Base-by-base conservation (phyloP, 2,329 filamentous ascomycete genomes). In the Decorospora gaudefroyi region DNA sequence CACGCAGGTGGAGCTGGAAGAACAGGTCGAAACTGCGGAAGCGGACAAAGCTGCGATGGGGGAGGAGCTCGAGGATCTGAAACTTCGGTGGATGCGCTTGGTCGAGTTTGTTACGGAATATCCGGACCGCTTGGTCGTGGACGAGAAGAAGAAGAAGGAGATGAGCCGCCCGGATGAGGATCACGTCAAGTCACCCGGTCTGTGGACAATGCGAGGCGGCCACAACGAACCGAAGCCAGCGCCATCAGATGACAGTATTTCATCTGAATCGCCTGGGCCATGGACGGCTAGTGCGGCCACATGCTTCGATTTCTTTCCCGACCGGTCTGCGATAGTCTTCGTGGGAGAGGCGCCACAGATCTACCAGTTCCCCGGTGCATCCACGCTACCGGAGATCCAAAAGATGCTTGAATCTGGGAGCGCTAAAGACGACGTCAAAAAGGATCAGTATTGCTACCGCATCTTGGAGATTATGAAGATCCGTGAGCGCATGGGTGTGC, bases 381-480 rank as follows among this genome's bases (percentile, higher is more conserved):
- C 40, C 1, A 58, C 49, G 15, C 43, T 62, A 1, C n/a, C 35
- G 0, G 39, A 56, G 11, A 51, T 59, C 10, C 30, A 26, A 2
- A 15, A 48, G 4, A 45, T 51, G 9, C 40, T 62, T 0, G 15
- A 49, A 13, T 16, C 6, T 15, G 8, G 33, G 13, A 29, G 38
- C 6, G 12, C 29, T 18, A 16, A 13, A 3, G 10, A 36, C 7
- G 32, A 32, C 5, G 32, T 31, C 3, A 37, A 40, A 19, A 9
- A 33, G 1, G 44, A 54, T 15, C 17, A 29, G 3, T 27, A 30
- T 11, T 11, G 38, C 6, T 12, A 10, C 0, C 45, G 42, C n/a
- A 29, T 59, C 19, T 22, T 49, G 12, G 33, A 53, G 10, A 58
- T 58, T 9, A 31, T 61, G 13, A 35, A 51, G 8, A 35, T 40